Evolutionary conservation across 163 green algal species (phyloP), one percentile per base, ranked within the genome.

Genomic region (Volvox carteri): DNA sequence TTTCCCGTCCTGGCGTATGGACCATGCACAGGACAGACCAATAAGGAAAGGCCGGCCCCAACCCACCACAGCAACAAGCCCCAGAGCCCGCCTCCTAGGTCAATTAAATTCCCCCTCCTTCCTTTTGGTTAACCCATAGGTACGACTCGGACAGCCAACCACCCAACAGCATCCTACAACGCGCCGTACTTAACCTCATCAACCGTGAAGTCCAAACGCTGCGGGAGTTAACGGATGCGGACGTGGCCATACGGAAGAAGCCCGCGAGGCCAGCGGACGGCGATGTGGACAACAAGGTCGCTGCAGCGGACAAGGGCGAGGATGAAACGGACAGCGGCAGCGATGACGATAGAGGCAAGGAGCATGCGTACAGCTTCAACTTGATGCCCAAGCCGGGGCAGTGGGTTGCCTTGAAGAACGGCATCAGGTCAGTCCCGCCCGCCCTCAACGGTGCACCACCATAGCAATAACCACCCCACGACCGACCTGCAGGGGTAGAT

Each of bases 361-460:
- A 89, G 79, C 85, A 87, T 14, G 72, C 35, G 41, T 92, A 92
- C 44, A 72, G 73, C 44, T 79, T 90, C 48, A 92, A 92, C 60
- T 6, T 90, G 21, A 46, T 79, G 5, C 85, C 85, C 0, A 79
- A 75, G 3, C 11, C 65, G 5, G 88, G 80, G 18, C n/a, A 58
- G 28, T 94, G 91, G 91, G 54, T 91, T 0, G 73, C 92, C 19
- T 75, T 93, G 3, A 86, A 90, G 54, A 89, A 90, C 44, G 85
- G 84, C 21, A 79, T 93, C 21, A 65, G 80, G 54, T 92, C 85
- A 33, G 48, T 14, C 48, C n/a, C n/a, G n/a, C n/a, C n/a, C n/a
- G n/a, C n/a, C n/a, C n/a, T n/a, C n/a, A n/a, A n/a, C n/a, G n/a
- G n/a, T n/a, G n/a, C n/a, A n/a, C n/a, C n/a, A n/a, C n/a, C n/a